Evolutionary conservation across 768 basidiomycete species (phyloP).

Genomic region (Boletellus emodensis): DNA sequence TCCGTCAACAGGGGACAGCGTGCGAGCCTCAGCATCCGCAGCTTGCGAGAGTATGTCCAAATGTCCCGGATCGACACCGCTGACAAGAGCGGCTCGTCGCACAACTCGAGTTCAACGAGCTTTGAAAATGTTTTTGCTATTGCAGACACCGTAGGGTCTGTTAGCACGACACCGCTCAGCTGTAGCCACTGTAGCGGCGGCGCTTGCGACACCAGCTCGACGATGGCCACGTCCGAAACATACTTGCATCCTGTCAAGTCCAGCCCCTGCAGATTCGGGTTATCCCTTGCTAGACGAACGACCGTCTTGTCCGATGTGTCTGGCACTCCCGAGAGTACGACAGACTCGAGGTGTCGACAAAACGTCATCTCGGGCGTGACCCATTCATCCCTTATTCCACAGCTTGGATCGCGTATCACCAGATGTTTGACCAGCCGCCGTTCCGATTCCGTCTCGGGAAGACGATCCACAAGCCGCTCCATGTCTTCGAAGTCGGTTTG

Average conservation of each 20-base stretch:
- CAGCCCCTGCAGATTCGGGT: constrained; percentile 66
- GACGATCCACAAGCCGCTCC: constrained; percentile 55
- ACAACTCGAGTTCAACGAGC: constrained; percentile 80
- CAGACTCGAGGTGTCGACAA: constrained; percentile 65
- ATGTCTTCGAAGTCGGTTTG: constrained; percentile 41
- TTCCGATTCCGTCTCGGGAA: constrained; percentile 57
- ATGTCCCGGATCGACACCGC: constrained; percentile 70
- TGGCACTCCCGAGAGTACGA: constrained; percentile 63
- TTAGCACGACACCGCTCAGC: constrained; percentile 63
- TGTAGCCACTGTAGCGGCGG: constrained; percentile 71
- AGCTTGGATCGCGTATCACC: constrained; percentile 42
- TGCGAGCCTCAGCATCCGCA: constrained; percentile 72
- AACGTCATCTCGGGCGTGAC: constrained; percentile 52
- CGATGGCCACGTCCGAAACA: constrained; percentile 75
- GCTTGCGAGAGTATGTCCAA: constrained; percentile 75
- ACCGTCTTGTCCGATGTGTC: constrained; percentile 69
- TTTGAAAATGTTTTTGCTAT: constrained; percentile 72
- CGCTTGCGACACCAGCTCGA: constrained; percentile 65
- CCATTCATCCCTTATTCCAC: constrained; percentile 51
- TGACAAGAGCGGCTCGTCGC: constrained; percentile 63
- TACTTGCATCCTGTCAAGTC: constrained; percentile 71
- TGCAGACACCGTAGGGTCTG: constrained; percentile 56
- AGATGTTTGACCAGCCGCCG: constrained; percentile 59
- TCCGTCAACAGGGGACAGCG: constrained; percentile 77
- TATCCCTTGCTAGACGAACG: constrained; percentile 55